A percentile compares a stretch with the other conserved stretches of the same genome.
Evolutionary conservation across 768 basidiomycete genomes (phyloP).

Genomic region (Gloeopeniophorella convolvens): DNA sequence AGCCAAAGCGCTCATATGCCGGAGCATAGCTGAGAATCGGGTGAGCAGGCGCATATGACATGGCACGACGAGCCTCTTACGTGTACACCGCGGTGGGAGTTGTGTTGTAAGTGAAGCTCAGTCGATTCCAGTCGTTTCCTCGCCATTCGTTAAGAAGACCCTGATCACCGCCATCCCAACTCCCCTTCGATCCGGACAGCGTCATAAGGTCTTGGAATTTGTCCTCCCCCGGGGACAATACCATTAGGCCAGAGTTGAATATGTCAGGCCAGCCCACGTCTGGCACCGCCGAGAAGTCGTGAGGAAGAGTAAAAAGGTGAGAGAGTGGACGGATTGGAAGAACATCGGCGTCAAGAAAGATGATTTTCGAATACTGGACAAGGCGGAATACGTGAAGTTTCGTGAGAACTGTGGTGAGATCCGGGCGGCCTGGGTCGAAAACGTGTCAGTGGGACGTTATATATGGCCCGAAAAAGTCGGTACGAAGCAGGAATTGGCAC

Average conservation of each 20-base stretch:
- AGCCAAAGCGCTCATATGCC: constrained; percentile 90
- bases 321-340: constrained; percentile 84
- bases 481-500: not conserved
- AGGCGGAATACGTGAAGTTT: constrained; percentile 96
- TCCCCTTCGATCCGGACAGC: constrained; percentile 71
- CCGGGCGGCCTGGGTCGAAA: constrained; percentile 69
- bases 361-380: constrained; percentile 74
- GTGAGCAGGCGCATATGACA: not conserved
- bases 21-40: constrained; percentile 73
- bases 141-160: constrained; percentile 96
- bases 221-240: constrained; percentile 71
- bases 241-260: constrained; percentile 96
- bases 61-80: constrained; percentile 41
- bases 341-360: constrained; percentile 90
- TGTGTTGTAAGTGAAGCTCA: constrained; percentile 97
- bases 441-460: not conserved
- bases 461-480: not conserved
- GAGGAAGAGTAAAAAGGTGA: constrained; percentile 79
- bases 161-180: constrained; percentile 99
- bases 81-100: constrained; percentile 97
- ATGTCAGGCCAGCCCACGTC: constrained; percentile 99
- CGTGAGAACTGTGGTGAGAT: constrained; percentile 89
- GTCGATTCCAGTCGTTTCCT: constrained; percentile 78
- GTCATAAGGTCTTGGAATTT: constrained; percentile 72
- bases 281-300: constrained; percentile 88